Percentiles rank a stretch among this genome's conserved stretches.
phyloP scores from a whole-genome alignment of 495 filamentous ascomycete genomes.

The Podospora conica region DNA sequence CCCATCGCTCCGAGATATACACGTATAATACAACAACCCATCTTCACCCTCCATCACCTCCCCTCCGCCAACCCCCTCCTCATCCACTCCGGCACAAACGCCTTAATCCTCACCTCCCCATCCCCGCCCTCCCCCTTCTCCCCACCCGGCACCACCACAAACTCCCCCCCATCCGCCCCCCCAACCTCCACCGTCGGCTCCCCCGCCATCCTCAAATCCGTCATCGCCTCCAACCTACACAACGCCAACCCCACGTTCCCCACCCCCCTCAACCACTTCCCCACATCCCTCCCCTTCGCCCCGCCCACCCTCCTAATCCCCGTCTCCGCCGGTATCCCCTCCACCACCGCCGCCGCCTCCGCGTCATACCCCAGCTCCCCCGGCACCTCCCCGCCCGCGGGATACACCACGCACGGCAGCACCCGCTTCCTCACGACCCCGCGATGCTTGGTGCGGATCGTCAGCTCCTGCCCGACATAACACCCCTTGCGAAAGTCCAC shows the following conservation, averaged over 20 bases:
- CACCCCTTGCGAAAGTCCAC: conserved; percentile 95
- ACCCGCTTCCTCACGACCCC: conserved; percentile 89
- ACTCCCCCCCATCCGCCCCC: conserved; percentile 40
- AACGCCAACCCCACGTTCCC: conserved; percentile 86
- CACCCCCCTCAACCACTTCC: conserved; percentile 68
- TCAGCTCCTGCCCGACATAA: conserved; percentile 94
- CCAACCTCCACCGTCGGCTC: conserved; percentile 45
- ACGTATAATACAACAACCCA: neutral
- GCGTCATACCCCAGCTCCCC: conserved; percentile 42
- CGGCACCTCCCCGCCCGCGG: conserved; percentile 26
- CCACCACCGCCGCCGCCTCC: conserved; percentile 11
- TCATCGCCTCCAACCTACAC: conserved; percentile 87
- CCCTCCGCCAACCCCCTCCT: conserved; percentile 29
- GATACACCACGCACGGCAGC: conserved; percentile 76
- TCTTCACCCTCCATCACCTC: neutral
- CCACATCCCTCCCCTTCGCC: conserved; percentile 59
- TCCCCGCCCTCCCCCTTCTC: conserved; percentile 10
- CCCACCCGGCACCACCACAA: conserved; percentile 32
- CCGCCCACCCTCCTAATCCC: conserved; percentile 34
- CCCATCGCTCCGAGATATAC: neutral
- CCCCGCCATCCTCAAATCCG: conserved; percentile 58
- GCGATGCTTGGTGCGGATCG: conserved; percentile 87
- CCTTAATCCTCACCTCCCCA: conserved; percentile 59
- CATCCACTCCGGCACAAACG: conserved; percentile 81
- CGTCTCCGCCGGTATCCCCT: conserved; percentile 30